Evolutionary conservation across 225 moss, liverwort and hornwort genomes (phyloP), one percentile per base, ranked within the genome.

Genomic region (Pseudoscleropodium purum): DNA sequence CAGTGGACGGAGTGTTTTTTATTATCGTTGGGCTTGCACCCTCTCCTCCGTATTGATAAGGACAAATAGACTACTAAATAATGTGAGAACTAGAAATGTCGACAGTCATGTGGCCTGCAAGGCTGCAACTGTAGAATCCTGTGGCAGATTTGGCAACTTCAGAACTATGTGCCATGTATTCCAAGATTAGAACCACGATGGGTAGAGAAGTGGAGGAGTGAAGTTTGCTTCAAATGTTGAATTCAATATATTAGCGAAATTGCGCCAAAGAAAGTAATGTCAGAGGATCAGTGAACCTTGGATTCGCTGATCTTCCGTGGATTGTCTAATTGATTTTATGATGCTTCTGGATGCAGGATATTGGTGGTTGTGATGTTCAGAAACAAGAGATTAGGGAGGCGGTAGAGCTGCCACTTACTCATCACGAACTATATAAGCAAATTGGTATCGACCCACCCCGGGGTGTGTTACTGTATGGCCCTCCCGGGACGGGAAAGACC

Each of bases 351-450:
- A 70, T 85, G 91, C 92, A 97, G 97, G 97, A 97, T 91, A 97
- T 97, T 89, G 97, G 97, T 93, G 97, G 97, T 41, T 97, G 96
- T 92, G 97, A 97, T 67, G 96, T 95, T 78, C 97, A 97, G 82
- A 97, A 97, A 91, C 97, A 97, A 92, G 96, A 97, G 90, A 80
- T 80, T 39, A 80, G 80, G 59, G 80, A 80, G 80, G 80, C 80
- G 59, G 80, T 80, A 29, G 80, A 97, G 88, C 94, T 97, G 66
- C 97, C 97, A 54, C 94, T 97, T 80, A 97, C 97, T 59, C 97
- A 97, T 92, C 96, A 97, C 86, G 97, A 97, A 91, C 93, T 97
- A 19, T 97, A 97, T 77, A 97, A 97, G 91, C 97, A 97, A 89
- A 97, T 97, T 88, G 97, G 97, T 86, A 97, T 97, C 73, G 97